These are phyloP conservation scores for Aureobasidium musti DNA, from an alignment of 2,329 filamentous ascomycete species.

Conservation along the genomic window DNA sequence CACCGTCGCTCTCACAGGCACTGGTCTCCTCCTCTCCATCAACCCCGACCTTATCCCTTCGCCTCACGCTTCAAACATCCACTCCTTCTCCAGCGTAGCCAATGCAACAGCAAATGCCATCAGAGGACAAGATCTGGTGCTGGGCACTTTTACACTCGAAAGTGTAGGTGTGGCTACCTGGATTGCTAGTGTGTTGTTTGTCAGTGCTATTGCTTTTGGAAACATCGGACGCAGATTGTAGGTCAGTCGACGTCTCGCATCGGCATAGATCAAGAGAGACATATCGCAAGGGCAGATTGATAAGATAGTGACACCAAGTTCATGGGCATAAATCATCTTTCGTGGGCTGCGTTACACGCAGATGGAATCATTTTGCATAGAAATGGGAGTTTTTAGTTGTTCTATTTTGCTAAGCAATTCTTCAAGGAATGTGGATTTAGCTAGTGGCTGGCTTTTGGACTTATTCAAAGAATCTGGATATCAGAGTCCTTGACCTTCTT, in stretches of 20 bases:
- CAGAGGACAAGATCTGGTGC: conserved; percentile 35
- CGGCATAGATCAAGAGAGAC: background rate
- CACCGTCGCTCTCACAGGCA: conserved; percentile 71
- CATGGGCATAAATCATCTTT: too few species aligned
- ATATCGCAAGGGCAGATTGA: background rate
- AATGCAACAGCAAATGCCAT: conserved; percentile 30
- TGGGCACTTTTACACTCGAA: conserved; percentile 61
- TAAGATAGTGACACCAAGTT: too few species aligned
- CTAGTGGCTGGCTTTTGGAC: too few species aligned
- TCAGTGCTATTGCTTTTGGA: conserved; percentile 92
- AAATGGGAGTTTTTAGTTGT: too few species aligned
- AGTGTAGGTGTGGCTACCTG: conserved; percentile 75
- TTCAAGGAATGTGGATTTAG: too few species aligned
- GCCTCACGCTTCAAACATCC: conserved; percentile 53
- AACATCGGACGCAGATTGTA: conserved; percentile 80
- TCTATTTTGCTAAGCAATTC: too few species aligned
- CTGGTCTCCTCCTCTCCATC: conserved; percentile 70
- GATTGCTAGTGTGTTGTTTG: conserved; percentile 92
- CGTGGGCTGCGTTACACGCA: too few species aligned
- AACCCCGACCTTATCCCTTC: conserved; percentile 76
- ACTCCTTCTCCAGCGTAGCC: conserved; percentile 31
- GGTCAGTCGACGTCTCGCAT: background rate
- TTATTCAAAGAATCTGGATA: too few species aligned
- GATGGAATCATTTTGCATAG: too few species aligned
- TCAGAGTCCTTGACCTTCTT: too few species aligned